Evolutionary conservation across 1,284 basidiomycete species (phyloP), one percentile per base, ranked within the genome.

Genomic region (Laetiporus sulphureus): DNA sequence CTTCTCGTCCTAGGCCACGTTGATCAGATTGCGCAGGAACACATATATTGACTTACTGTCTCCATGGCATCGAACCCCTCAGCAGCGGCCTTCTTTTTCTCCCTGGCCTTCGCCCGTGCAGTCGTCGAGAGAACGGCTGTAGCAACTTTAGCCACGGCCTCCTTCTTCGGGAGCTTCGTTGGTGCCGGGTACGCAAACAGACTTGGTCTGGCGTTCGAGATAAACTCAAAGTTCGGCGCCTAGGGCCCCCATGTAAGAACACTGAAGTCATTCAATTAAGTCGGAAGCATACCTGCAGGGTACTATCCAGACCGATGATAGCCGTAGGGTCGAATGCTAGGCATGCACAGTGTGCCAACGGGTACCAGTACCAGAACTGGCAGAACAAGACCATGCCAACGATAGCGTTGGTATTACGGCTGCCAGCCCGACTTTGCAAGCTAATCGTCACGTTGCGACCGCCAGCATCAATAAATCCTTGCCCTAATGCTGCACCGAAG

Each of bases 321-420:
- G 87, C 91, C 11, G 94, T 97, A 2, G 94, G 92, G 48, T 90
- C 85, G 64, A 98, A 96, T 1, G 92, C 84, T 50, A 98, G 69
- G 54, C 84, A 88, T 13, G 90, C 84, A 53, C 88, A 92, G 58
- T 96, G 93, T n/a, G 92, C 91, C 21, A 97, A 70, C 25, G 94
- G 94, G 66, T 93, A 98, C 94, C 94, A 98, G 62, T 97, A 97
- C 94, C 94, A 98, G 67, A 97, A 97, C 62, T 98, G 94, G 56
- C 87, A 91, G 69, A 98, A 98, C 57, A 98, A 65, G 13, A 86
- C 82, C 88, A 97, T 93, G 21, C 94, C 94, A 30, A 97, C 91
- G 48, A 97, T 90, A 3, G 93, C 91, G 43, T 78, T 88, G 53
- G 91, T 93, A 62, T 96, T 93, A 52, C 75, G 77, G 49, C 85